These are phyloP conservation scores for Berkeleyomyces basicola DNA, from an alignment of 2,329 filamentous ascomycete species.

Conservation along the genomic window DNA sequence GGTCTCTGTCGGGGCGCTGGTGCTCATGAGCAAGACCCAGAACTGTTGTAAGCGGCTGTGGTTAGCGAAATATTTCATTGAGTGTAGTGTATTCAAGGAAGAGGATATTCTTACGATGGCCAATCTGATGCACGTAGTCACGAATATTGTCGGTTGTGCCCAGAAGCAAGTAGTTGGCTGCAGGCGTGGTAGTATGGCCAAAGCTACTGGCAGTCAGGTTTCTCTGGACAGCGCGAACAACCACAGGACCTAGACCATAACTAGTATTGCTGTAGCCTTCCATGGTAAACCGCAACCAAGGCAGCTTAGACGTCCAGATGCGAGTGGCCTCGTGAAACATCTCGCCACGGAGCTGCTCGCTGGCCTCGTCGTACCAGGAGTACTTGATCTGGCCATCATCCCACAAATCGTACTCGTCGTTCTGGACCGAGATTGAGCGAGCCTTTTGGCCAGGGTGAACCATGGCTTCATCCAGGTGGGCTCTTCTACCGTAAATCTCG, in stretches of 20 bases:
- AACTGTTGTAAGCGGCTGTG: neutral
- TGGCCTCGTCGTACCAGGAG: neutral
- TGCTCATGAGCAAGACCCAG: constrained; percentile 10
- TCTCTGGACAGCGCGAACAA: neutral
- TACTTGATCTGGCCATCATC: neutral
- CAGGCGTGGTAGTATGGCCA: neutral
- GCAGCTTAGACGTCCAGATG: neutral
- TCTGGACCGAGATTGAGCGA: neutral
- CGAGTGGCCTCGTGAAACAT: neutral
- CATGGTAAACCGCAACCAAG: constrained; percentile 4
- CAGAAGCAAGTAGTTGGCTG: too few relatives aligned
- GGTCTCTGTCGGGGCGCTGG: constrained; percentile 6
- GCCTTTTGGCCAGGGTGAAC: too few relatives aligned
- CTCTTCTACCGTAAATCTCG: constrained; percentile 6
- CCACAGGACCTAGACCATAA: neutral
- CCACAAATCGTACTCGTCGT: neutral
- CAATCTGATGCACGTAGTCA: constrained; percentile 10
- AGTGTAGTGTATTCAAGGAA: too few relatives aligned
- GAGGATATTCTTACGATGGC: constrained; percentile 7
- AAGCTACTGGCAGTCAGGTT: constrained; percentile 4
- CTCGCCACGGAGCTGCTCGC: neutral
- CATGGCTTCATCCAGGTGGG: neutral
- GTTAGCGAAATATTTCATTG: neutral
- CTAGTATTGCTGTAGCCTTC: neutral
- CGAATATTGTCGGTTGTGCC: too few relatives aligned